phyloP scores from a whole-genome alignment of 352 stramenopile species.

The Globisporangium megalacanthum region DNA sequence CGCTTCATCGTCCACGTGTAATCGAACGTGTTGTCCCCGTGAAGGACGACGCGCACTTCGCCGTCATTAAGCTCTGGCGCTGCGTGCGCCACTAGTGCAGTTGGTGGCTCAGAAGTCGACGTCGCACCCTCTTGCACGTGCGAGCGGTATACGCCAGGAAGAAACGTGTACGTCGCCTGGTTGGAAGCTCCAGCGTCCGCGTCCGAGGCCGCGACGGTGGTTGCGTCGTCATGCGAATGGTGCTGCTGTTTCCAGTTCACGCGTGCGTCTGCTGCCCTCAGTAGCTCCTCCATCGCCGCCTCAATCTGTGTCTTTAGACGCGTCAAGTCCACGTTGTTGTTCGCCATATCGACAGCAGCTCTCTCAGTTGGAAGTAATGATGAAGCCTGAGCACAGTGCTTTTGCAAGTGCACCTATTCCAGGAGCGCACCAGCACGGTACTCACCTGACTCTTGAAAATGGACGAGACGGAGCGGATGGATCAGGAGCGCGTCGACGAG shows the following conservation, averaged over 20 bases:
- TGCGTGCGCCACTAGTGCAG: background rate
- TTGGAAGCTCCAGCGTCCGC: background rate
- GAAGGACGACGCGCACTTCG: conserved; percentile 41
- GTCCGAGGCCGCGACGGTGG: background rate
- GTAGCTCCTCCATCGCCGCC: conserved; percentile 47
- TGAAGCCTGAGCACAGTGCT: too few species aligned
- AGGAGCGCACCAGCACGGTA: too few species aligned
- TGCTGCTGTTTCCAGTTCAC: conserved; percentile 48
- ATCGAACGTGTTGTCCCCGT: conserved; percentile 81
- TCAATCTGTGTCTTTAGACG: conserved; percentile 53
- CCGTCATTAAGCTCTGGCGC: conserved; percentile 24
- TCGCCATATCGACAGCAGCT: background rate
- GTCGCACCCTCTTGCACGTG: background rate
- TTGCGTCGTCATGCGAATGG: background rate
- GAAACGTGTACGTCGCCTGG: conserved; percentile 33
- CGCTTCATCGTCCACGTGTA: conserved; percentile 68
- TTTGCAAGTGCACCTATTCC: conserved; percentile 3
- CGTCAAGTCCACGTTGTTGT: conserved; percentile 25
- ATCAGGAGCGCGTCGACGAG: conserved; percentile 15
- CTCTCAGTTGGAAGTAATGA: background rate
- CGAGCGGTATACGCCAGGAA: conserved; percentile 53
- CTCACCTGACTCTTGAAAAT: too few species aligned
- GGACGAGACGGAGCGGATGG: conserved; percentile 10
- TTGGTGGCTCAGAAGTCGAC: background rate
- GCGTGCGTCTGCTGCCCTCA: conserved; percentile 49